Conservation (phyloP, 352 stramenopile species). For the Stramenopiles sp. region DNA sequence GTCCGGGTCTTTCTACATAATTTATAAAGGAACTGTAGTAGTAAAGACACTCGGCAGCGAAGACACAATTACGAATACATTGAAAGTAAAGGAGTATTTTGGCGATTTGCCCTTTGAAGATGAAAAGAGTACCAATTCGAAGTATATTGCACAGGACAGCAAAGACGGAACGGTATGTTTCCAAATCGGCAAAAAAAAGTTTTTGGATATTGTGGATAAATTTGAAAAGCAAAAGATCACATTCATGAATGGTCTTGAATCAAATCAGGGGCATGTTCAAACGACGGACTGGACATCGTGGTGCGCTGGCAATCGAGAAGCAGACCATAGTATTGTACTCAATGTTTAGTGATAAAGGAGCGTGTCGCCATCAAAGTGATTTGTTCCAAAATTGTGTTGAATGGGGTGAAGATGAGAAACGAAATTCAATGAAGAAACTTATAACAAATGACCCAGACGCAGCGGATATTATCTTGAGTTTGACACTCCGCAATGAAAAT, state of each 20-base stretch:
- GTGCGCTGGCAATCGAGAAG: neutral
- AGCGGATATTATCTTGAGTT: neutral
- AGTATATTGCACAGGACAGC: neutral
- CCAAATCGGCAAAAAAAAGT: neutral
- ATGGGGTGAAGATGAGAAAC: neutral
- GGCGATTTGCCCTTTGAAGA: neutral
- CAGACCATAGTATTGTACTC: neutral
- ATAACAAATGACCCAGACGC: neutral
- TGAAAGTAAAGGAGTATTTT: neutral
- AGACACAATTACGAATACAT: neutral
- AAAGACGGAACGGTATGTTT: neutral
- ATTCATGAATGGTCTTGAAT: neutral
- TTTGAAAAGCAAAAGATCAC: neutral
- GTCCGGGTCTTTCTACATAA: neutral
- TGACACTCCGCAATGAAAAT: neutral
- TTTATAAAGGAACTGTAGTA: neutral
- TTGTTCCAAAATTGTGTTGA: constrained; percentile 2
- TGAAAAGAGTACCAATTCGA: neutral
- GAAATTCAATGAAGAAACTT: neutral
- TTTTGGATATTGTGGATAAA: neutral
- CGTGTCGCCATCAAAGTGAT: neutral
- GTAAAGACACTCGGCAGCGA: too few relatives aligned
- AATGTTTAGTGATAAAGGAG: constrained; percentile 9
- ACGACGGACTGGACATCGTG: neutral
- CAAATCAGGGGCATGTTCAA: neutral